Base-by-base conservation (phyloP, 2,329 filamentous ascomycete genomes). In the Aspergillus aculeatinus region DNA sequence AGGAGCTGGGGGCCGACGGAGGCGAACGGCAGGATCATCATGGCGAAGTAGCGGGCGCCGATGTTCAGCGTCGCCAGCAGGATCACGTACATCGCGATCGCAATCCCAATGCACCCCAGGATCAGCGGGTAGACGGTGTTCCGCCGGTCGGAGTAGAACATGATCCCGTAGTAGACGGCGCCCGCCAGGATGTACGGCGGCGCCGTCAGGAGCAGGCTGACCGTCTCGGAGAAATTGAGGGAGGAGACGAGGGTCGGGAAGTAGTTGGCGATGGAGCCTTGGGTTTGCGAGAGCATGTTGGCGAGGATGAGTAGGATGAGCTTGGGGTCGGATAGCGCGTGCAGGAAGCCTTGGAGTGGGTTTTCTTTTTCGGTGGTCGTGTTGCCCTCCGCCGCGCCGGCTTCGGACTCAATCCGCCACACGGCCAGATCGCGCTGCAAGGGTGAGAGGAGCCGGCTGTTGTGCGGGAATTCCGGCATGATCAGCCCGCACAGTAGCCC, bases 151-250 rank as follows among this genome's bases (percentile, higher is more conserved):
- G 74, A 76, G 55, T 76, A 75, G 62, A 64, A 76, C 66, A 70
- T 70, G 54, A 78, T 63, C 1, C 60, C 68, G 60, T 70, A 76
- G 61, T 74, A 77, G 49, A 78, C 68, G 3, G 69, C 63, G 3
- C 69, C 76, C 1, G 77, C 77, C 2, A 80, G 70, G 5, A 80
- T 69, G 51, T 81, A 82, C 0, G 80, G 80, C 0, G 80, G 80
- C 2, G 76, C 77, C 0, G 80, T 82, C 5, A 83, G 73, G 7
- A 82, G 72, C 10, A 83, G 66, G 7, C 72, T 80, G 57, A 78
- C 70, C 2, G 76, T 81, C 16, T 53, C 55, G 51, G 56, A 60
- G 61, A 70, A 70, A 12, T 63, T 29, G 2, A 29, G 27, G 7
- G 27, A 29, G 7, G 27, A 29, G 27, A 29, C 27, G 27, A 29